Evolutionary conservation across 352 stramenopile genomes (phyloP).

Genomic region (Globisporangium heterothallicum): DNA sequence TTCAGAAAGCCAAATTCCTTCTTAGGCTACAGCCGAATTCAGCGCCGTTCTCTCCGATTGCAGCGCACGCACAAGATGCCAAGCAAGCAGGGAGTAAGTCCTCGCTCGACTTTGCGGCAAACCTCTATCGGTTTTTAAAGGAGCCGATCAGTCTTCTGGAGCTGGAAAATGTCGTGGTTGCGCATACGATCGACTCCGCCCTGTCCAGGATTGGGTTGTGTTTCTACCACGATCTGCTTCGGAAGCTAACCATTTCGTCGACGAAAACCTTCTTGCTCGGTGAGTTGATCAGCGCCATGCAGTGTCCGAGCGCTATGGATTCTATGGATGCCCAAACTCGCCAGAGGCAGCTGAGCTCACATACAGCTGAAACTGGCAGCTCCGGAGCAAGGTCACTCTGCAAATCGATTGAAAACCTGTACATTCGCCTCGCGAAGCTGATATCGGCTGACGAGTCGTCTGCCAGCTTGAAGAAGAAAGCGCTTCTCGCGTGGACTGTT

Average conservation of each 20-base stretch:
- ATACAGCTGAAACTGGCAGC: not conserved
- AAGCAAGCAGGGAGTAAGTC: not conserved
- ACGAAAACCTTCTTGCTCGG: constrained; percentile 33
- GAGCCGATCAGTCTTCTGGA: constrained; percentile 1
- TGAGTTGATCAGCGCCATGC: constrained; percentile 17
- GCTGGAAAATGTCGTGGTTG: constrained; percentile 7
- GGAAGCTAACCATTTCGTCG: constrained; percentile 43
- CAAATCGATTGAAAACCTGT: constrained; percentile 49
- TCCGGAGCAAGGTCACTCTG: not conserved
- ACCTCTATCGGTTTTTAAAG: constrained; percentile 20
- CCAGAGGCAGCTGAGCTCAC: not conserved
- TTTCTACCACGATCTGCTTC: constrained; percentile 44
- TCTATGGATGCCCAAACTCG: not conserved
- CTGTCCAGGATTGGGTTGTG: constrained; percentile 30
- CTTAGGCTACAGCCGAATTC: constrained; percentile 5
- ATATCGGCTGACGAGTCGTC: constrained; percentile 33
- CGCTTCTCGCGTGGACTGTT: constrained; percentile 33
- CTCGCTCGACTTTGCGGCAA: not conserved
- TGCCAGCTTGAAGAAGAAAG: constrained; percentile 34
- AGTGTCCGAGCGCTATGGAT: not conserved
- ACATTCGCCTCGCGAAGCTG: constrained; percentile 36
- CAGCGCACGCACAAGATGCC: not conserved
- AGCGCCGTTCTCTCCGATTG: not conserved
- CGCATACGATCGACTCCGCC: constrained; percentile 12
- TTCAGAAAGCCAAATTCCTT: constrained; percentile 2